Evolutionary conservation across 2,329 filamentous ascomycete genomes (phyloP), one percentile per base, ranked within the genome.

Genomic region (Ophidiomyces ophidiicola): DNA sequence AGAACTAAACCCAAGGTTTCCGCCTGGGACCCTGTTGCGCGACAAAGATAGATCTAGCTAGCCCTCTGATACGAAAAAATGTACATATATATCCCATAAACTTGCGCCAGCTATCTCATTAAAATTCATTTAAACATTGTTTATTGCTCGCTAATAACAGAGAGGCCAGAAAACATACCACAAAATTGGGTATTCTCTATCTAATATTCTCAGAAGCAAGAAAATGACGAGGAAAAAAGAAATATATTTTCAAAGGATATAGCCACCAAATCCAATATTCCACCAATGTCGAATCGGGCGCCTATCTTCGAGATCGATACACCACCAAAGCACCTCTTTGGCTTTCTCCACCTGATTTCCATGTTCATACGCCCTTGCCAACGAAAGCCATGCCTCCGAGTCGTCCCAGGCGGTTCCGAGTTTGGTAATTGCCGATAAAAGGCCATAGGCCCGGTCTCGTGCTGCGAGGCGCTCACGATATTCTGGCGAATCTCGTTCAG

Each of bases 261-360:
- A 83, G 14, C 80, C 72, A 14, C 77, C 76, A 35, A 69, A 69
- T 3, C 74, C 78, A 19, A 85, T 70, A 48, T 72, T 78, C 20
- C 68, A 71, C 90, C 88, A 96, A 43, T 74, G 72, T 42, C 90
- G 75, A 33, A 94, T 72, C 0, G 80, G 84, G 47, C 75, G 76
- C 5, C 76, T 77, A 56, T 98, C 88, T 57, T 96, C 90, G 20
- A 98, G 68, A 61, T 94, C 86, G 8, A 98, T 82, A 51, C 87
- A 93, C 86, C 88, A 96, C 90, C 90, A 96, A 5, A 96, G 70
- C 32, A 87, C 85, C 50, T 90, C 82, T 63, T 87, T 92, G 10
- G 90, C 82, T 66, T 88, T 93, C 25, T 90, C 82, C 1, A 76
- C 61, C 63, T 94, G 83, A 0, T 81, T 82, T 42, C 83, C 82